Evolutionary conservation across 768 basidiomycete genomes (phyloP).

Genomic region (Tricholoma flavovirens): DNA sequence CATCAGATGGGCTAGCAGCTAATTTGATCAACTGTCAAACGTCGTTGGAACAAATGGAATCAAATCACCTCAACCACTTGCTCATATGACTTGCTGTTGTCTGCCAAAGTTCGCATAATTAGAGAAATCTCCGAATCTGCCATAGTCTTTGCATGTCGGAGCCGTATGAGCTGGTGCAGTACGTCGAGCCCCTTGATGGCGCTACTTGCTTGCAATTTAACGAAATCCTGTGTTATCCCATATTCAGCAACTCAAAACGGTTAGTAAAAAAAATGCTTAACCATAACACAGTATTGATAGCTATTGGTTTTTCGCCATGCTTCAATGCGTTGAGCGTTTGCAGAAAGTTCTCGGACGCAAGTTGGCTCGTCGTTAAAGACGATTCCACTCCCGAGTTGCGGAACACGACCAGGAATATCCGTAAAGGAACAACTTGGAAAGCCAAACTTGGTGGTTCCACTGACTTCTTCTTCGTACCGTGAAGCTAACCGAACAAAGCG

Average conservation of each 20-base stretch:
- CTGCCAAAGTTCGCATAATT: conserved; percentile 71
- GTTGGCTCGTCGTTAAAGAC: conserved; percentile 68
- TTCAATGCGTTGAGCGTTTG: conserved; percentile 82
- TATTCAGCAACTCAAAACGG: neutral
- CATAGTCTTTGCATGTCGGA: conserved; percentile 70
- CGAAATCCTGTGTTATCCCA: conserved; percentile 55
- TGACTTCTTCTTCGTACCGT: conserved; percentile 84
- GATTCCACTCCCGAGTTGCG: conserved; percentile 74
- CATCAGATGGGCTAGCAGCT: conserved; percentile 80
- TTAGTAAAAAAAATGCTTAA: conserved; percentile 23
- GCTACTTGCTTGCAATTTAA: conserved; percentile 43
- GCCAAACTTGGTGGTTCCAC: conserved; percentile 71
- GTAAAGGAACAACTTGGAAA: conserved; percentile 54
- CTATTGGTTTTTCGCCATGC: conserved; percentile 85
- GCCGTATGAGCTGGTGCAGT: conserved; percentile 75
- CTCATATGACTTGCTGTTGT: conserved; percentile 73
- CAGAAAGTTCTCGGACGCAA: conserved; percentile 62
- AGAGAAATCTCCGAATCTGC: conserved; percentile 65
- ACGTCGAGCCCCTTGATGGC: conserved; percentile 81
- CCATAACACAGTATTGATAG: conserved; percentile 68
- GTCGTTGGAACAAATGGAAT: neutral
- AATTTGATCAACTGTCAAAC: conserved; percentile 5
- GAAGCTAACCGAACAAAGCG: conserved; percentile 89
- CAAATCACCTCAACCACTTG: conserved; percentile 77
- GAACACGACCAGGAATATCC: conserved; percentile 36